Base-by-base conservation (phyloP, 441 rosid genomes). In the Populus hybrid region DNA sequence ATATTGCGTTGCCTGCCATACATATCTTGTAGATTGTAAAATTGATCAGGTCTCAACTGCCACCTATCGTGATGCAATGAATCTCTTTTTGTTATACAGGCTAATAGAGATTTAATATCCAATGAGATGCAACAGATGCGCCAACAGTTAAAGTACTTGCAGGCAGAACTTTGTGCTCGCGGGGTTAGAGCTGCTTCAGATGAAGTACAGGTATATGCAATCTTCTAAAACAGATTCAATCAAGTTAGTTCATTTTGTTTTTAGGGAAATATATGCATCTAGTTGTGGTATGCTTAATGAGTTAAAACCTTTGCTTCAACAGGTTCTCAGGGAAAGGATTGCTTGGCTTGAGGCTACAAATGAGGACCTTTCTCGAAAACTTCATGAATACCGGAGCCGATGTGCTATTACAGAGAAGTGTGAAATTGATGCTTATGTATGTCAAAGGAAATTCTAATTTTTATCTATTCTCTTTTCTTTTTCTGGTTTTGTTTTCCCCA, bases 121-220 rank as follows among this genome's bases (percentile, higher is more conserved):
- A 93, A 82, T 85, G 98, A 96, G 89, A 96, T 96, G 96, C 87
- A 94, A 63, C 93, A 90, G 83, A 96, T 96, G 98, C 98, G 97
- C 10, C 98, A 92, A 83, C 96, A 94, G 82, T 87, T 96, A 28
- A 97, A 93, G 83, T 87, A 78, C 87, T 83, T 96, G 88, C 98
- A 94, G 84, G 98, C 99, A 68, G 99, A 96, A 88, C 98, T 96
- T 82, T 93, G 90, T 74, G 93, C 94, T 50, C 93, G 96, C 26
- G 94, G 89, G 8, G 96, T 88, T 79, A 95, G 94, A 79, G 88
- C 90, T 80, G 83, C 97, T 28, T 90, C 94, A 10, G 89, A 89
- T 77, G 99, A 96, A 88, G 85, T 93, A 33, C 97, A 91, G 92
- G 98, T 93, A 87, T 33, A 42, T 67, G 21, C 76, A 18, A 76